Conservation (phyloP, 352 stramenopile species). For the Globisporangium radiosum region DNA sequence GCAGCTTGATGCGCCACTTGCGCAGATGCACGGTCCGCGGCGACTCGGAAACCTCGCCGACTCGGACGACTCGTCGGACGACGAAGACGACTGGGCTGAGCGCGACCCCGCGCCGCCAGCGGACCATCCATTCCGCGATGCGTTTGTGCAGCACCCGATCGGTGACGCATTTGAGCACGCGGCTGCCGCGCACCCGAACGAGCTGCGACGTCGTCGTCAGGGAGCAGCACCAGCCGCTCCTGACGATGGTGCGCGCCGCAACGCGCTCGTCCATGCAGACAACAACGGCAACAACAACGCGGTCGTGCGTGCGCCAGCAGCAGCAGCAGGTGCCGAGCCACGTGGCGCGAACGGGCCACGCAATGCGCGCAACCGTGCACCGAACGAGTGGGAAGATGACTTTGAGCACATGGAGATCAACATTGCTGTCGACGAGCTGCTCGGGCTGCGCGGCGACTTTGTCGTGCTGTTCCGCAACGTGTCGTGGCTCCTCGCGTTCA, state of each 20-base stretch:
- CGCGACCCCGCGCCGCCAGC: conserved; percentile 8
- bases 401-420: conserved; percentile 92
- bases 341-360: background rate
- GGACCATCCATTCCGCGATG: conserved; percentile 31
- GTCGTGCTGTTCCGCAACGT: conserved; percentile 94
- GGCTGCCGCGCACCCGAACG: conserved; percentile 16
- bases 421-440: conserved; percentile 95
- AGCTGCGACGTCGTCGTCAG: conserved; percentile 33
- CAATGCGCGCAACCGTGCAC: conserved; percentile 17
- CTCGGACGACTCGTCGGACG: conserved; percentile 50
- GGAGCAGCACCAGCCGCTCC: no score
- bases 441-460: conserved; percentile 94
- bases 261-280: background rate
- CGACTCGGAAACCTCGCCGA: conserved; percentile 27
- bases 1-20: conserved; percentile 25
- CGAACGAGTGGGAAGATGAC: conserved; percentile 80
- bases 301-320: conserved; percentile 5
- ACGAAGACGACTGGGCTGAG: conserved; percentile 35
- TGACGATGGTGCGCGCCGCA: background rate
- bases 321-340: conserved; percentile 7
- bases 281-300: conserved; percentile 1
- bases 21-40: conserved; percentile 24
- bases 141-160: conserved; percentile 32
- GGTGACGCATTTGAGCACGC: conserved; percentile 20
- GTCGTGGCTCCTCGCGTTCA: conserved; percentile 96